Base-by-base conservation (phyloP, 2,329 filamentous ascomycete species). In the Akanthomyces dipterigenus region DNA sequence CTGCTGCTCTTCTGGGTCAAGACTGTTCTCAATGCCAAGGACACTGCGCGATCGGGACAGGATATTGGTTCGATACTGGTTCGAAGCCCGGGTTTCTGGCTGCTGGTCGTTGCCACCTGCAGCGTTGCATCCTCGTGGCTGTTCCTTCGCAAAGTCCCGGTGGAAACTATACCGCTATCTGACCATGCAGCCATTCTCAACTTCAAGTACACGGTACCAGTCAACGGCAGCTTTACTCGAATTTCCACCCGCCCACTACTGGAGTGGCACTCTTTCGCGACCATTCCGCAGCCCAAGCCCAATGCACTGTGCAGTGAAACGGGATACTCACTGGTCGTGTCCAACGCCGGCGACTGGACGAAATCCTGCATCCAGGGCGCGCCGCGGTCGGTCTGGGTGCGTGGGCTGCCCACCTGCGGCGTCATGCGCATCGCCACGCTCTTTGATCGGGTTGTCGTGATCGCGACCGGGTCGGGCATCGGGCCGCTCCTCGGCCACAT, bases 221-320 rank as follows among this genome's bases (percentile, higher is more conserved):
- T 81, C 57, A 76, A 76, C 50, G 75, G 75, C 0, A 75, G 67
- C 66, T 77, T 77, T 63, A 75, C 74, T 3, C 83, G 87, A 45
- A 74, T 91, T 26, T 83, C 88, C 3, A 80, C 81, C 58, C 78
- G 79, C 9, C 88, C 88, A 0, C 76, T 91, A 43, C 74, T 80
- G 9, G 89, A 93, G 72, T 90, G 88, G 80, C 89, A 93, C 74
- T 83, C 86, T 0, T 93, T 93, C 69, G 89, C 89, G 48, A 87
- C 87, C 1, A 89, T 92, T 63, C 86, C 88, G 1, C 81, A 85
- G 63, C 85, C 88, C 1, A 80, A 84, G 63, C 78, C 82, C 2
- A 70, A 76, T 59, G 62, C 64, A 1, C 65, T 64, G 57, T 62
- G 67, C 1, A 66, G 66, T 22, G 67, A 67, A 43, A 67, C 65